A percentile compares a stretch with the other conserved stretches of the same genome.
These are phyloP conservation scores for Thinopyrum elongatum DNA, from an alignment of 176 grass and related monocot species.

Conservation along the genomic window DNA sequence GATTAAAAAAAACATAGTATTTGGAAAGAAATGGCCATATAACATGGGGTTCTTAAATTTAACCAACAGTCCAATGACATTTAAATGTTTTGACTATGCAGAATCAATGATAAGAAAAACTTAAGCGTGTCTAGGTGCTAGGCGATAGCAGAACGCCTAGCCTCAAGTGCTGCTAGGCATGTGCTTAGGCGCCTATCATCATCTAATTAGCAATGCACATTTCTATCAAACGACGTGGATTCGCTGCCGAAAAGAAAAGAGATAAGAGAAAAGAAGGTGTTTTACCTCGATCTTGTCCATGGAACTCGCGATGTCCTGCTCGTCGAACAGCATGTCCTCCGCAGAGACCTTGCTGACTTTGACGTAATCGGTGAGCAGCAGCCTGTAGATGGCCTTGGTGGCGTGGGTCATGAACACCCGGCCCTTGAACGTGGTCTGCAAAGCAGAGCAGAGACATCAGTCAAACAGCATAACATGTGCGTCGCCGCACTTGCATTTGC, in stretches of 20 bases:
- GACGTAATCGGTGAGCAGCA: conserved; percentile 81
- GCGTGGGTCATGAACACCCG: conserved; percentile 95
- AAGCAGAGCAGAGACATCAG: neutral
- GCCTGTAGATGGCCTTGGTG: conserved; percentile 90
- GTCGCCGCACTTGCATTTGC: no score
- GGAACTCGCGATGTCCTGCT: conserved; percentile 74
- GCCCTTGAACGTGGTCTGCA: conserved; percentile 86
- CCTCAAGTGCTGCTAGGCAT: no score
- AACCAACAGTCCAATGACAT: neutral
- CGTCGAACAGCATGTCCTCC: conserved; percentile 90
- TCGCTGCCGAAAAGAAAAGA: no score
- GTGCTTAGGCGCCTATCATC: no score
- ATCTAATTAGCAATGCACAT: no score
- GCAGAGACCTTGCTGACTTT: conserved; percentile 96
- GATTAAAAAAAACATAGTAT: neutral
- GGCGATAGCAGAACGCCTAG: no score
- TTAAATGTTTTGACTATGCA: neutral
- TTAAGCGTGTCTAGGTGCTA: no score
- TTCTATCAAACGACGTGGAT: no score
- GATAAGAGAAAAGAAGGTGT: neutral
- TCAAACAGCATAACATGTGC: neutral
- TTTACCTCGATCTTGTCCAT: conserved; percentile 92
- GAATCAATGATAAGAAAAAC: no score
- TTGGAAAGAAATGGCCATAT: neutral
- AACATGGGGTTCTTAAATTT: neutral